These are phyloP conservation scores for Pseudocercospora musae DNA, from an alignment of 2,329 filamentous ascomycete species.

Conservation along the genomic window DNA sequence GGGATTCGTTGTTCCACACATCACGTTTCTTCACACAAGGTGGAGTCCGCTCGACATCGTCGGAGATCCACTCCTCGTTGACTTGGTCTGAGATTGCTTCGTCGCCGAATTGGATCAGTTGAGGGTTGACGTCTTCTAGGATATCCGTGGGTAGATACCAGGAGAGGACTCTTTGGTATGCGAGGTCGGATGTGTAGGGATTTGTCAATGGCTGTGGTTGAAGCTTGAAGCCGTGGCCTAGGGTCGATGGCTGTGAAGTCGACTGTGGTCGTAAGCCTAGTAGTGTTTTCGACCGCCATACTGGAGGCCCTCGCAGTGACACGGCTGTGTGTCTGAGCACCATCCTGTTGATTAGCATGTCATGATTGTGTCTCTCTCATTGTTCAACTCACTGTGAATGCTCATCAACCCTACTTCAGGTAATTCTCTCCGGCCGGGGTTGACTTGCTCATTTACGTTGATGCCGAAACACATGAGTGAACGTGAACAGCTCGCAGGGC, in stretches of 20 bases:
- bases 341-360: neutral
- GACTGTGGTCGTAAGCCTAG: neutral
- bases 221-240: slow-evolving; percentile 20
- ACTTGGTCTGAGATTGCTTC: slow-evolving; percentile 54
- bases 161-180: slow-evolving; percentile 12
- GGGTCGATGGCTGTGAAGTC: slow-evolving; percentile 10
- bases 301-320: neutral
- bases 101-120: slow-evolving; percentile 47
- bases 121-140: slow-evolving; percentile 26
- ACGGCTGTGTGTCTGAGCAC: neutral
- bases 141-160: slow-evolving; percentile 47
- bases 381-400: neutral
- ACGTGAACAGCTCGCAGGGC: neutral
- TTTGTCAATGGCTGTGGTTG: slow-evolving; percentile 10
- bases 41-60: slow-evolving; percentile 64
- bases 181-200: slow-evolving; percentile 13
- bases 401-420: neutral
- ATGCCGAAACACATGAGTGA: neutral
- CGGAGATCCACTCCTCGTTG: slow-evolving; percentile 53
- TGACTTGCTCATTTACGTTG: neutral
- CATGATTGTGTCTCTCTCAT: neutral
- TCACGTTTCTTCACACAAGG: slow-evolving; percentile 60
- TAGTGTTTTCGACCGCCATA: neutral
- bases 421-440: neutral
- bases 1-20: slow-evolving; percentile 40